Base-by-base conservation (phyloP, 352 stramenopile genomes). In the Phytophthora meadii region DNA sequence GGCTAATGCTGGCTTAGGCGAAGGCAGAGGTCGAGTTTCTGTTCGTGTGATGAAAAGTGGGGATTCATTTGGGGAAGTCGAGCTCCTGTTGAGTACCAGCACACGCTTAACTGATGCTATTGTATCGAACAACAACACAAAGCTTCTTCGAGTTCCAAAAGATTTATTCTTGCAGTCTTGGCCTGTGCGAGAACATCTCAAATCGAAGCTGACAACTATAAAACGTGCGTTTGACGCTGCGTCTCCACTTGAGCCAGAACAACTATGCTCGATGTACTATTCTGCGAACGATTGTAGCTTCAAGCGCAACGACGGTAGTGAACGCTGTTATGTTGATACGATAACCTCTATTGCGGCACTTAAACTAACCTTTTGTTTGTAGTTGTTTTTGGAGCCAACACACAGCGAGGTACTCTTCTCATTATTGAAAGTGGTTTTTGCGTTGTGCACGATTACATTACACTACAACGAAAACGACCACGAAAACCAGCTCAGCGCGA, bases 21-120 rank as follows among this genome's bases (percentile, higher is more conserved):
- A 42, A 44, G 6, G 19, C 52, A n/a, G 27, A 30, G 27, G 5
- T 30, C 73, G 68, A 48, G 47, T 86, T 5, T 58, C 32, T 2
- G 61, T 88, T 25, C 72, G 74, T 14, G 59, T 68, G 0, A 40
- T 84, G 25, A 50, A 61, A 37, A 25, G 49, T 10, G 79, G 76
- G 1, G 69, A 72, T n/a, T 62, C 77, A 2, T 86, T 83, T 60
- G 79, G 79, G 3, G 79, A 88, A 45, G 82, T 81, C 15, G 79
- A 88, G 44, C 47, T 79, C 4, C 30, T 84, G 11, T 40, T 70
- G 12, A 54, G 63, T 3, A 46, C 63, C 12, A 48, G 24, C 5
- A 76, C 57, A 27, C 74, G 74, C 0, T 44, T 77, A 15, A 73
- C 81, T 12, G 64, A 70, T 40, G 76, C 79, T 7, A 27, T 70